These are phyloP conservation scores for Hericium coralloides DNA, from an alignment of 768 basidiomycete genomes.

Conservation along the genomic window DNA sequence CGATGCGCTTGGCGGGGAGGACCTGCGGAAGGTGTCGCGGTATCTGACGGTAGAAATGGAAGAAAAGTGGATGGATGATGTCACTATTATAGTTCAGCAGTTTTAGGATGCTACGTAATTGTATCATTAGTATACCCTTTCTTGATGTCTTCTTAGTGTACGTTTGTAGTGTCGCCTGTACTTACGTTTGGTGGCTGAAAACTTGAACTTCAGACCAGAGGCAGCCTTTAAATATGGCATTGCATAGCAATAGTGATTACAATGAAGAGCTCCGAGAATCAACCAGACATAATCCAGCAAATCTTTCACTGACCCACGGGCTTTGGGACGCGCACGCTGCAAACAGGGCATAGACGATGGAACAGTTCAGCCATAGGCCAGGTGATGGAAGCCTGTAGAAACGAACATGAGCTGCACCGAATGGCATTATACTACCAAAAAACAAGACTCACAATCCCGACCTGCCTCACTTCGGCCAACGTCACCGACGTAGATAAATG, in stretches of 20 bases:
- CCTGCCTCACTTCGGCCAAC: conserved; percentile 44
- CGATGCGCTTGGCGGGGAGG: conserved; percentile 34
- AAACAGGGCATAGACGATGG: conserved; percentile 48
- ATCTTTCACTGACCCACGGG: conserved; percentile 3
- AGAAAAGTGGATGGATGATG: conserved; percentile 42
- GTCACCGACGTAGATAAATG: conserved; percentile 47
- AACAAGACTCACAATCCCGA: conserved; percentile 46
- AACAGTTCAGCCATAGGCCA: conserved; percentile 73
- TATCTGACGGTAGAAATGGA: conserved; percentile 41
- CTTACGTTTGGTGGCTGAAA: not conserved
- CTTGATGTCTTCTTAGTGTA: too few species aligned
- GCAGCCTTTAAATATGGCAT: not conserved
- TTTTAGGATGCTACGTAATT: conserved; percentile 11
- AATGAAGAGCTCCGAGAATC: too few species aligned
- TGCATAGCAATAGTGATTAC: too few species aligned
- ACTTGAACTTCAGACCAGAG: not conserved
- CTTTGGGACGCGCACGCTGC: conserved; percentile 29
- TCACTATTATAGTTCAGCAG: conserved; percentile 36
- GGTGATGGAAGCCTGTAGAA: conserved; percentile 48
- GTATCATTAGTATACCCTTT: too few species aligned
- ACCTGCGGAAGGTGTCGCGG: conserved; percentile 30
- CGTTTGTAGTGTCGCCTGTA: too few species aligned
- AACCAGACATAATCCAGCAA: too few species aligned
- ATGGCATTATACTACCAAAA: too few species aligned
- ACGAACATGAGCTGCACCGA: not conserved